phyloP scores from a whole-genome alignment of 345 rosid species.

The Arabis hirsuta region DNA sequence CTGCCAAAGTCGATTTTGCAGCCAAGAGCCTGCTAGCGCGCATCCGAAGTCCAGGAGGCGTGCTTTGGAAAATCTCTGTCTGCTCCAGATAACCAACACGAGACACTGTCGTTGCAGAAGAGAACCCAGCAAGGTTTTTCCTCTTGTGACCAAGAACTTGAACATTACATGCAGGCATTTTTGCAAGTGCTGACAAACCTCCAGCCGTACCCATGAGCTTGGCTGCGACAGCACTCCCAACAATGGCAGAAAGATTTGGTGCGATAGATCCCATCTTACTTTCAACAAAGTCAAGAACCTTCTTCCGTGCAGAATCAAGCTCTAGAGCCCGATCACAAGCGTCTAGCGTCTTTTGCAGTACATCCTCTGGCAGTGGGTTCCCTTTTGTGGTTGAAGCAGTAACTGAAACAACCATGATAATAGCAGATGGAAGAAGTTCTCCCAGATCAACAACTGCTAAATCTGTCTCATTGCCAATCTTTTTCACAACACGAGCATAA shows the following conservation, averaged over 20 bases:
- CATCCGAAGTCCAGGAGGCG: constrained; percentile 77
- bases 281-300: constrained; percentile 95
- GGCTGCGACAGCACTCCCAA: constrained; percentile 96
- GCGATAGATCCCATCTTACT: constrained; percentile 97
- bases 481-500: constrained; percentile 92
- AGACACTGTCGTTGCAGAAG: constrained; percentile 80
- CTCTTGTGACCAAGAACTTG: constrained; percentile 93
- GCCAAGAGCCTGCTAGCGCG: constrained; percentile 89
- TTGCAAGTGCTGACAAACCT: constrained; percentile 87
- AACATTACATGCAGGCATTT: constrained; percentile 97
- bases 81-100: constrained; percentile 90
- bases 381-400: constrained; percentile 95
- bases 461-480: constrained; percentile 87
- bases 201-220: constrained; percentile 99
- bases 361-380: constrained; percentile 84
- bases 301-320: constrained; percentile 78
- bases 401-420: constrained; percentile 93
- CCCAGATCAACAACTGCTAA: constrained; percentile 87
- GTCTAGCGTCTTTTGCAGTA: constrained; percentile 72
- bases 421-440: constrained; percentile 84
- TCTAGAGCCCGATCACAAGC: constrained; percentile 92
- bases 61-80: constrained; percentile 80
- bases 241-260: constrained; percentile 88
- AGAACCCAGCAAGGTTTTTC: constrained; percentile 94
- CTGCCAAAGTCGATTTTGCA: constrained; percentile 82